Base-by-base conservation (phyloP, 192 early-diverging fungal species). In the Umbelopsis sp. region DNA sequence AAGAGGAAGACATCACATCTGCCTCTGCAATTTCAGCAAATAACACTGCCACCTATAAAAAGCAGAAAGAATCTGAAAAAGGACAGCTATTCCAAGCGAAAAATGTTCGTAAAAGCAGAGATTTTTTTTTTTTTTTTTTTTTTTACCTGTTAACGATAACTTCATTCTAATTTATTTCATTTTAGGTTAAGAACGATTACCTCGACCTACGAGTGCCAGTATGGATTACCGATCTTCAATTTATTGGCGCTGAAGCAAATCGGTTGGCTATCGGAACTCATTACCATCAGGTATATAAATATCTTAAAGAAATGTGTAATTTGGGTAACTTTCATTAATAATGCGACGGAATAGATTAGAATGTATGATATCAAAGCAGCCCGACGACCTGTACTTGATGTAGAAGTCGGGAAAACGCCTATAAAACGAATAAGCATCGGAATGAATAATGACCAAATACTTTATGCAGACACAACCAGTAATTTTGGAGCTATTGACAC, bases 161-260 rank as follows among this genome's bases (percentile, higher is more conserved):
- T 62, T 3, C 4, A 69, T 22, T 22, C 31, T 20, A 12, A 54
- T 45, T 0, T 49, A 20, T 43, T 7, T 43, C 14, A 10, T 21
- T 36, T 69, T 66, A 77, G 76, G 66, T 94, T 26, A 77, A 83
- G 31, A 87, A 94, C 73, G 94, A 97, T 65, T 81, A 84, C 66
- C 79, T 98, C 49, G 91, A 93, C 74, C 70, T 98, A 51, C 87
- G 92, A 22, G 89, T 93, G 44, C 93, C 93, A 7, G 89, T 98
- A 16, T 96, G 95, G 92, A 88, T 96, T 65, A 95, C 93, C 1
- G 91, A 95, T 74, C 69, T 97, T 32, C 83, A 87, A 76, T 97
- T 93, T 74, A 51, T 92, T 32, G 83, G 85, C 59, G 75, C 76
- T n/a, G 84, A 88, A 32, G 72, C 71, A 3, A 82, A 83, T 7